A percentile compares a stretch with the other conserved stretches of the same genome.
Conservation (phyloP, 495 filamentous ascomycete species). For the Rusavskia elegans region DNA sequence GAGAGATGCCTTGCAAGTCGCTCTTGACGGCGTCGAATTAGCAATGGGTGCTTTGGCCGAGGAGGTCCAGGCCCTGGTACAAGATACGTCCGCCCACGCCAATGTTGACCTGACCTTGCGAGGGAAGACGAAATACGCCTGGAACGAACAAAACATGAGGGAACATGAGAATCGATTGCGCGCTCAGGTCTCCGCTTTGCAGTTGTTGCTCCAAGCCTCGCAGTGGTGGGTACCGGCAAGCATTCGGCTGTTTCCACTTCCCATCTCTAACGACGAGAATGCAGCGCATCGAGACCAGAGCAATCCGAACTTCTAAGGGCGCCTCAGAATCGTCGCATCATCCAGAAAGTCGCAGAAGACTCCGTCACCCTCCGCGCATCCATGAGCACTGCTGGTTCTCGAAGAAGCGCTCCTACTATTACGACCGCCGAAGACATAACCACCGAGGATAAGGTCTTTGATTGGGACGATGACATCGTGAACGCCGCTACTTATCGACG, state of each 20-base stretch:
- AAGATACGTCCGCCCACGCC: conserved; percentile 5
- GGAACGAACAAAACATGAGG: conserved; percentile 29
- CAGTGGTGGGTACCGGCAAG: conserved; percentile 22
- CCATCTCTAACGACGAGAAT: conserved; percentile 3
- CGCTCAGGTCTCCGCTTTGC: conserved; percentile 26
- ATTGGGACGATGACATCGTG: conserved; percentile 19
- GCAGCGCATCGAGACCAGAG: conserved; percentile 21
- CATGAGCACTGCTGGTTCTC: conserved; percentile 16
- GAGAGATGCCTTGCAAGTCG: conserved; percentile 19
- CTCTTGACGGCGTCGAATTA: conserved; percentile 25
- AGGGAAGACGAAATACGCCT: conserved; percentile 17
- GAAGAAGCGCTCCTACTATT: conserved; percentile 15
- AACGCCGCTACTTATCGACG: conserved; percentile 19
- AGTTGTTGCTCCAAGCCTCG: conserved; percentile 28
- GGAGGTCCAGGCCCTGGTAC: conserved; percentile 22
- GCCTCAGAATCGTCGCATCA: conserved; percentile 22
- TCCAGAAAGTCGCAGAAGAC: conserved; percentile 25
- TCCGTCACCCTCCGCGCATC: conserved; percentile 22
- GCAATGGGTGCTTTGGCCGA: conserved; percentile 25
- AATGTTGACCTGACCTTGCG: conserved; percentile 11
- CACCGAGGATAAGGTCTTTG: conserved; percentile 18
- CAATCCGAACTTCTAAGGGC: conserved; percentile 21
- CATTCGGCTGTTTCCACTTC: too few relatives aligned
- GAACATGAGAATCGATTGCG: conserved; percentile 24
- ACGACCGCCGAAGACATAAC: conserved; percentile 16